These are phyloP conservation scores for Pseudogymnoascus verrucosus DNA, from an alignment of 2,329 filamentous ascomycete genomes.

Conservation along the genomic window DNA sequence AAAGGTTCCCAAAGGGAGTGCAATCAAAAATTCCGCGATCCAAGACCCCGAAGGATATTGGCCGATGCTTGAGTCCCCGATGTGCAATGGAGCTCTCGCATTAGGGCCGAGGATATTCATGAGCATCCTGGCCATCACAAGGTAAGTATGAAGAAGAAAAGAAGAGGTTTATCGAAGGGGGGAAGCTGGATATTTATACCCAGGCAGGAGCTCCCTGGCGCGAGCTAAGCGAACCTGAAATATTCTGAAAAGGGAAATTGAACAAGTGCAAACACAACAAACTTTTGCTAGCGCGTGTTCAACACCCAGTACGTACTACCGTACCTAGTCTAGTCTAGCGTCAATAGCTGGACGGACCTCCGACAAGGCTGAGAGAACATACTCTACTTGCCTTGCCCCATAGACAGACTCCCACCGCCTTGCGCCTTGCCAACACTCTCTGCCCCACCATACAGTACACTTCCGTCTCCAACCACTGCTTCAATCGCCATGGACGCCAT, in stretches of 20 bases:
- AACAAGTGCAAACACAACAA: conserved; percentile 3
- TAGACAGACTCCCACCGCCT: neutral
- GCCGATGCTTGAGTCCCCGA: conserved; percentile 39
- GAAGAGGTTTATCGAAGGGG: conserved; percentile 9
- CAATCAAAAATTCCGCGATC: conserved; percentile 43
- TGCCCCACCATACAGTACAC: neutral
- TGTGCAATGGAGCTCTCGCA: conserved; percentile 45
- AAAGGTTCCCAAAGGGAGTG: conserved; percentile 21
- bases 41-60: conserved; percentile 41
- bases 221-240: neutral
- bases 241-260: neutral
- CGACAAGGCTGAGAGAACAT: conserved; percentile 6
- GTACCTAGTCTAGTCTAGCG: neutral
- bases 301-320: neutral
- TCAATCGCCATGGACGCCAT: neutral
- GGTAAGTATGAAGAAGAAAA: conserved; percentile 19
- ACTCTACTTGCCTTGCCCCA: neutral
- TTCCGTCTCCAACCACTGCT: neutral
- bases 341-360: neutral
- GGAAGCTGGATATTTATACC: conserved; percentile 3
- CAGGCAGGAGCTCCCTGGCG: neutral
- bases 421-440: neutral
- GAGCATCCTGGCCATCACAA: conserved; percentile 15
- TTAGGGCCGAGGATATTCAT: conserved; percentile 27
- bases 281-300: neutral